Conservation (phyloP, 192 early-diverging fungal species). For the Phycomyces nitens region DNA sequence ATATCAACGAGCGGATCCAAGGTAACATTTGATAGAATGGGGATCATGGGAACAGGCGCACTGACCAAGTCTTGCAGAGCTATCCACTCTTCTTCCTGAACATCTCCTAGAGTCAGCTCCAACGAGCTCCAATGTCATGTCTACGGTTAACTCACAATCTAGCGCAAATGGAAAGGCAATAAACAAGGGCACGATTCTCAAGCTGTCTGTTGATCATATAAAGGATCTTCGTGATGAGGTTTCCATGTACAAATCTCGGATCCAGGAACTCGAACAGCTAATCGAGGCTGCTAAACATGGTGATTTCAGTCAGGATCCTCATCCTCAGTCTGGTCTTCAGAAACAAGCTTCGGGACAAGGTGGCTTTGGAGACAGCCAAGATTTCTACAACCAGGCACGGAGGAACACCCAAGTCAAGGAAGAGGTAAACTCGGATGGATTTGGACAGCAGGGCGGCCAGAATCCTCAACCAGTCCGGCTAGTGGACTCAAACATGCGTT, state of each 20-base stretch:
- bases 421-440: background rate
- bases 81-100: constrained; percentile 23
- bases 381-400: background rate
- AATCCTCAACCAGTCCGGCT: background rate
- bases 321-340: background rate
- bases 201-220: constrained; percentile 31
- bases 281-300: constrained; percentile 23
- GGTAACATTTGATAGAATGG: constrained; percentile 9
- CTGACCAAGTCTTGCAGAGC: constrained; percentile 8
- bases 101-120: constrained; percentile 23
- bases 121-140: constrained; percentile 24
- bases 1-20: constrained; percentile 31
- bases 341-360: background rate
- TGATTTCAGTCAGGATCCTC: constrained; percentile 8
- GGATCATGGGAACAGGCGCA: background rate
- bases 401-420: background rate
- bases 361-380: background rate
- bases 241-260: constrained; percentile 18
- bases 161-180: constrained; percentile 11
- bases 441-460: background rate
- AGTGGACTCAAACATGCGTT: background rate
- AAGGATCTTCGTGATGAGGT: constrained; percentile 22
- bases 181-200: constrained; percentile 31
- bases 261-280: constrained; percentile 20
- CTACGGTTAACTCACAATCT: constrained; percentile 8